Base-by-base conservation (phyloP, 2,329 filamentous ascomycete species). In the Dactylonectria estremocensis region DNA sequence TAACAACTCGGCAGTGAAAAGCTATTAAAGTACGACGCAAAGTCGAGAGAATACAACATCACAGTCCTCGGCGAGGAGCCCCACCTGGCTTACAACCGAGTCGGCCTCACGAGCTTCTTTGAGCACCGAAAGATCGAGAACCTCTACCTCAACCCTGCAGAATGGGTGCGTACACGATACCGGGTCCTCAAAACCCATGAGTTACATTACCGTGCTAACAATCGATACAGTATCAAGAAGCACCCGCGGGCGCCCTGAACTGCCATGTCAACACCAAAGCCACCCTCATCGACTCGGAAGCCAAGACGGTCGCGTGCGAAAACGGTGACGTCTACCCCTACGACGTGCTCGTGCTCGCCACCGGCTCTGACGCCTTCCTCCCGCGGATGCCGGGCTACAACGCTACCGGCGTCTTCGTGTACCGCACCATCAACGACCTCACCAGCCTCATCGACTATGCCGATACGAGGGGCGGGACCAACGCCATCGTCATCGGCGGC, bases 21-120 rank as follows among this genome's bases (percentile, higher is more conserved):
- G 81, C 81, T 97, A 10, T 86, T 97, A 76, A 97, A 97, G 75
- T 89, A 95, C 59, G 95, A 97, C 78, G 89, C 90, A 2, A 91
- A 92, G 75, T 82, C 89, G 69, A 86, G 91, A 74, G 91, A 95
- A 79, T 97, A 95, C 78, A 90, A 94, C 70, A 88, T 97, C 58
- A 87, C 94, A 1, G 94, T 97, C 11, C 92, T 98, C 68, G 95
- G 95, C 68, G 95, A 97, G 76, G 95, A 97, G 78, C 85, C 92
- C 20, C 92, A 97, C 83, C 84, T 97, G 61, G 95, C 95, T 20
- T 97, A 97, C 80, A 97, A 97, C 79, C 91, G 95, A 65, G 95
- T 97, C 33, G 95, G 95, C 3, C 85, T 97, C 57, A 97, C 94
- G 3, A 93, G 91, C 67, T 97, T 95, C 84, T 97, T 97, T 78